Evolutionary conservation across 202 grass and related monocot genomes (phyloP).

Genomic region (Eragrostis tef): DNA sequence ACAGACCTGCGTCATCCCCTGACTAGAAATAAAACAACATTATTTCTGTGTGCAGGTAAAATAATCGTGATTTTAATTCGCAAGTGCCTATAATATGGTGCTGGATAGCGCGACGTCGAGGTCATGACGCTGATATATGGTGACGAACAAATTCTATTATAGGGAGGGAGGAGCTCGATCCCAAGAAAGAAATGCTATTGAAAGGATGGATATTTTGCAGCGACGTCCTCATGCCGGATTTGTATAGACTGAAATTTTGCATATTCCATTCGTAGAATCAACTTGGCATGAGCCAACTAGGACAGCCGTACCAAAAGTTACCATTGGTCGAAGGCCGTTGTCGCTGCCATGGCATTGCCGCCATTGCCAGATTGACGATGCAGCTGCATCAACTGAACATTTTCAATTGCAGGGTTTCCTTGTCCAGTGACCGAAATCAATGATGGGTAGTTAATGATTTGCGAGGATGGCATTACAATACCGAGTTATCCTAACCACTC

Average conservation of each 20-base stretch:
- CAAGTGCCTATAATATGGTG: constrained; percentile 43
- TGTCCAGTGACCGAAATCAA: constrained; percentile 27
- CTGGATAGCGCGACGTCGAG: constrained; percentile 48
- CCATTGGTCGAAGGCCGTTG: constrained; percentile 20
- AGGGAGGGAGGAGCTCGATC: constrained; percentile 14
- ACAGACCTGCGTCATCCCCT: background rate
- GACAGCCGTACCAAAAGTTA: constrained; percentile 37
- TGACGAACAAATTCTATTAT: constrained; percentile 55
- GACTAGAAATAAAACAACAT: background rate
- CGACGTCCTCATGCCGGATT: constrained; percentile 15
- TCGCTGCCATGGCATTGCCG: constrained; percentile 44
- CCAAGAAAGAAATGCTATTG: constrained; percentile 32
- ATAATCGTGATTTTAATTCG: constrained; percentile 50
- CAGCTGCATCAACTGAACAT: background rate
- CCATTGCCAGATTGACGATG: constrained; percentile 29
- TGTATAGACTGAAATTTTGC: constrained; percentile 41
- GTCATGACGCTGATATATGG: constrained; percentile 47
- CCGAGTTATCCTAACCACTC: constrained; percentile 54
- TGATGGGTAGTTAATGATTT: constrained; percentile 45
- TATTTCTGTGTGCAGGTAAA: constrained; percentile 25
- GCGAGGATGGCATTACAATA: constrained; percentile 49
- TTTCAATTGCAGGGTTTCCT: constrained; percentile 35
- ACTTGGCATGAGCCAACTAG: constrained; percentile 5
- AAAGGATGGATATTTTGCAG: constrained; percentile 35
- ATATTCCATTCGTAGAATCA: constrained; percentile 31